Base-by-base conservation (phyloP, 805 yeast species). In the Kazachstania psychrophila region DNA sequence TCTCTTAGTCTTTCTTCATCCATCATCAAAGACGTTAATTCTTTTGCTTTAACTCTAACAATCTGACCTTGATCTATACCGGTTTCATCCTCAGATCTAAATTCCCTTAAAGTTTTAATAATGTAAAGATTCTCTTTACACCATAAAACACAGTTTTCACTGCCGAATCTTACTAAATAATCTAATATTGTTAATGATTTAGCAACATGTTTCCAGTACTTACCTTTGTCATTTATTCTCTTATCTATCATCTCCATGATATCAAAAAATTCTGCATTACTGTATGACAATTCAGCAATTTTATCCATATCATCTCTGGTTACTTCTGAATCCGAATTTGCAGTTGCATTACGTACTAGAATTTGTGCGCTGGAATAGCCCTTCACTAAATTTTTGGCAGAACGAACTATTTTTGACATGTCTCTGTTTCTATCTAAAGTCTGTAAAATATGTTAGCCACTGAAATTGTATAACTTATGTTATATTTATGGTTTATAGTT, bases 121-220 rank as follows among this genome's bases (percentile, higher is more conserved):
- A 89, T 72, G 60, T 87, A 89, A 29, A 88, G 60, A 56, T 89
- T 89, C 54, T 86, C 95, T 55, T 78, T 80, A 43, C 89, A 77
- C 98, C 98, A 89, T 24, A 77, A 65, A 6, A 88, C 95, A 51
- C 89, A 89, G 51, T 82, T 80, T 49, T 88, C 95, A 16, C 87
- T 73, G 23, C 96, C 98, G 42, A 70, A 73, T 48, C 92, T 74
- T 13, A 88, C 87, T 40, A 89, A 68, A 61, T 78, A 89, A 52
- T 88, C 96, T 48, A 89, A 68, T 12, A 89, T 79, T 1, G 94
- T 81, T 44, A 89, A 68, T 1, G 95, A 78, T 60, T 89, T 92
- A 42, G 92, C 87, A 34, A 89, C 88, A 58, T 89, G 98, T 46
- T 95, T 73, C 97, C 97, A 89, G 62, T 89, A 84, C 59, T 87